Evolutionary conservation across 306 rosid species (phyloP).

Genomic region (Cucumis sativus): DNA sequence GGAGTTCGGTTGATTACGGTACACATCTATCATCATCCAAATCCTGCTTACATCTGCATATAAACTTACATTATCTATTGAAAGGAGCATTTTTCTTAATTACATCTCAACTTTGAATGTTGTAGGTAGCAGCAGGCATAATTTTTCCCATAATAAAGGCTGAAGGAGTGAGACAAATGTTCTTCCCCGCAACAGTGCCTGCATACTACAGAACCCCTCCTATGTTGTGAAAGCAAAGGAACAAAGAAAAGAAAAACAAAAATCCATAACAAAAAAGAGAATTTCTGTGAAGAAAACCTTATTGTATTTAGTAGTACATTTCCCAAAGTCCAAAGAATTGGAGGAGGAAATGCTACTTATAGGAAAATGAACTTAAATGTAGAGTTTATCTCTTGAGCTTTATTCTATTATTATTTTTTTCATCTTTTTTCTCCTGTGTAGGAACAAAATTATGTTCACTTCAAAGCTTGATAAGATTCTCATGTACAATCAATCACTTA

Average conservation of each 20-base stretch:
- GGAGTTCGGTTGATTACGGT: conserved; percentile 46
- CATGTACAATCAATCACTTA: too few relatives aligned
- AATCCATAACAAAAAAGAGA: background rate
- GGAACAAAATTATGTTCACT: background rate
- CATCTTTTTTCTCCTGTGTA: background rate
- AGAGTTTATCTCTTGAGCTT: background rate
- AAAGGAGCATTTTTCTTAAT: background rate
- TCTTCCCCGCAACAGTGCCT: conserved; percentile 20
- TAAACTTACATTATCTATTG: background rate
- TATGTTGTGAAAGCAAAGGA: background rate
- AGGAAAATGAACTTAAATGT: background rate
- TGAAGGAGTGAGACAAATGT: conserved; percentile 27
- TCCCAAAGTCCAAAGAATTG: background rate
- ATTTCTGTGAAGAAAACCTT: background rate
- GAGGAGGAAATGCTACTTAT: background rate
- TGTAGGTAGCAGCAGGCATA: conserved; percentile 23
- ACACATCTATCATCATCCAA: background rate
- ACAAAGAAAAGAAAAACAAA: background rate
- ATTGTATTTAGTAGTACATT: background rate
- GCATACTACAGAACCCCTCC: conserved; percentile 21
- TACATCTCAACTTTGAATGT: background rate
- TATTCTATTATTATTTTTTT: background rate
- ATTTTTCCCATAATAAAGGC: conserved; percentile 22
- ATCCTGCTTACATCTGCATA: background rate
- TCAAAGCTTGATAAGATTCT: too few relatives aligned